These are phyloP conservation scores for Terfezia claveryi DNA, from an alignment of 495 filamentous ascomycete genomes.

Conservation along the genomic window DNA sequence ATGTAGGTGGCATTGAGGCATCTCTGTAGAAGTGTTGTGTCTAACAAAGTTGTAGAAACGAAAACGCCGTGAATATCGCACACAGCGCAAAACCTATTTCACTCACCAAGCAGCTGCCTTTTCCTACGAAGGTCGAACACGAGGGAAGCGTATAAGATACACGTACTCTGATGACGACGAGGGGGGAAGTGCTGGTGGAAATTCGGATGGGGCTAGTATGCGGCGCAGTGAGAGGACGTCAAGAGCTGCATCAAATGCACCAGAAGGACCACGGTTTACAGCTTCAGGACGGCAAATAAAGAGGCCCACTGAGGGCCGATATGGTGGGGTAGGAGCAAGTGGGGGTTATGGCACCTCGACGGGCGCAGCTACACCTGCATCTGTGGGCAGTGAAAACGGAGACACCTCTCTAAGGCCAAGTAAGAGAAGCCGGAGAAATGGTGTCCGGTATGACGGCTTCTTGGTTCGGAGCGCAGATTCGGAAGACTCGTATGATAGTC, in stretches of 20 bases:
- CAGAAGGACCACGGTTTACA: constrained; percentile 56
- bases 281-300: constrained; percentile 77
- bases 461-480: constrained; percentile 1
- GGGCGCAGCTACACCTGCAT: constrained; percentile 4
- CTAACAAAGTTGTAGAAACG: constrained; percentile 47
- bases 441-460: neutral
- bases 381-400: constrained; percentile 7
- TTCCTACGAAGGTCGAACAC: constrained; percentile 83
- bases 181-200: constrained; percentile 55
- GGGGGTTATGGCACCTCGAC: constrained; percentile 14
- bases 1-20: constrained; percentile 30
- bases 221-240: constrained; percentile 7
- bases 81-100: constrained; percentile 69
- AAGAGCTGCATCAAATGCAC: constrained; percentile 3
- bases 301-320: constrained; percentile 38
- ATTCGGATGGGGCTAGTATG: constrained; percentile 9
- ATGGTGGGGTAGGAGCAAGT: constrained; percentile 30
- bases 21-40: neutral
- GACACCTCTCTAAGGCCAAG: neutral
- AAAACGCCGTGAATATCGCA: constrained; percentile 74
- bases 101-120: constrained; percentile 71
- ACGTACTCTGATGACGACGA: constrained; percentile 85
- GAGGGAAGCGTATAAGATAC: constrained; percentile 87
- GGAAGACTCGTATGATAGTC: neutral
- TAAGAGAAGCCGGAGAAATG: constrained; percentile 3